Evolutionary conservation across 306 rosid species (phyloP).

Genomic region (Alnus glutinosa): DNA sequence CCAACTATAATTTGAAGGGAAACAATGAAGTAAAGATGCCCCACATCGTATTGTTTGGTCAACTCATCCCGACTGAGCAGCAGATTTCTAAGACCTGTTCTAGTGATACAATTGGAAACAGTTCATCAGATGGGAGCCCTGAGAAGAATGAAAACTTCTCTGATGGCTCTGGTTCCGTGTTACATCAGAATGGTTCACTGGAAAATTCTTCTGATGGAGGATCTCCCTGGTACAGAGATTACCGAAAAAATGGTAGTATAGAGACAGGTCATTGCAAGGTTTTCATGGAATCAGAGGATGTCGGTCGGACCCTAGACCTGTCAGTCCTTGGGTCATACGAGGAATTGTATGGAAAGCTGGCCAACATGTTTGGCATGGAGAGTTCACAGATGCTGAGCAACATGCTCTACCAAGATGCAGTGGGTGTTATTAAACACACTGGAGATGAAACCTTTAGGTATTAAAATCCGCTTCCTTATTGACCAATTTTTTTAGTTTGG

Average conservation of each 20-base stretch:
- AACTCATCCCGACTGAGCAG: conserved; percentile 62
- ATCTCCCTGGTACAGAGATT: conserved; percentile 65
- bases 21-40: conserved; percentile 52
- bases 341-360: conserved; percentile 41
- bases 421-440: conserved; percentile 34
- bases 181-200: conserved; percentile 47
- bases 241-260: conserved; percentile 45
- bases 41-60: conserved; percentile 80
- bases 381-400: conserved; percentile 33
- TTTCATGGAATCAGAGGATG: conserved; percentile 33
- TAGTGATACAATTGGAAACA: conserved; percentile 45
- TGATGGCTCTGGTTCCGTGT: conserved; percentile 54
- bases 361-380: conserved; percentile 47
- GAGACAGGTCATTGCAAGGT: conserved; percentile 54
- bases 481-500: background rate
- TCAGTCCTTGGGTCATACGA: conserved; percentile 40
- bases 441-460: conserved; percentile 54
- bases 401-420: conserved; percentile 43
- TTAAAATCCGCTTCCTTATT: background rate
- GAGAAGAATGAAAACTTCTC: conserved; percentile 58
- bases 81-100: conserved; percentile 54
- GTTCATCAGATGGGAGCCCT: conserved; percentile 51
- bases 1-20: conserved; percentile 50
- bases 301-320: conserved; percentile 42
- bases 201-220: conserved; percentile 80